Conservation (phyloP, 2,329 filamentous ascomycete genomes). For the Ustulina deusta region DNA sequence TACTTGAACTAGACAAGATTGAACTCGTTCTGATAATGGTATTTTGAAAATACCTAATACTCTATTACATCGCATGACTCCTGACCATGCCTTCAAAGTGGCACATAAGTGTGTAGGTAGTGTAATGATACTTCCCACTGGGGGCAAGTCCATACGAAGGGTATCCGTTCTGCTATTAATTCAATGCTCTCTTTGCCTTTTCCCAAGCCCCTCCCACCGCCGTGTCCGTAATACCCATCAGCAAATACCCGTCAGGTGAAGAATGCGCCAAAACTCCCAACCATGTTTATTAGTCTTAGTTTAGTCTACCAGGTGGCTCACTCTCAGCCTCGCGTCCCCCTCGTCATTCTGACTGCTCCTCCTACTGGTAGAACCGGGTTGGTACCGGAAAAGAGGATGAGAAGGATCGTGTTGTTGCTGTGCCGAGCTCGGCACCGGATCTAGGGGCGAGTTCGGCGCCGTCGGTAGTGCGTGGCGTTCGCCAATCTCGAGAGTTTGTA, state of each 20-base stretch:
- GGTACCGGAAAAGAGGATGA: slow-evolving; percentile 10
- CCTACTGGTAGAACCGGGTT: slow-evolving; percentile 1
- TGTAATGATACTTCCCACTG: slow-evolving; percentile 11
- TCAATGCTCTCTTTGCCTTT: slow-evolving; percentile 20
- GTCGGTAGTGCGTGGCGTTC: slow-evolving; percentile 47
- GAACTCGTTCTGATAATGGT: neutral
- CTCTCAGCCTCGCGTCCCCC: slow-evolving; percentile 33
- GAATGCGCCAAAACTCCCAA: slow-evolving; percentile 21
- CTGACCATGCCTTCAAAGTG: neutral
- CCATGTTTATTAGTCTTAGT: slow-evolving; percentile 23
- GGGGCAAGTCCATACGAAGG: slow-evolving; percentile 13
- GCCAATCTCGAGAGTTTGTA: slow-evolving; percentile 48
- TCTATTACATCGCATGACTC: slow-evolving; percentile 8
- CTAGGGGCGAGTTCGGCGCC: slow-evolving; percentile 52
- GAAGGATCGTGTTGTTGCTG: slow-evolving; percentile 12
- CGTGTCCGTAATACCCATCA: slow-evolving; percentile 3
- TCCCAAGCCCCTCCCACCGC: slow-evolving; percentile 15
- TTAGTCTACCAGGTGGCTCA: slow-evolving; percentile 37
- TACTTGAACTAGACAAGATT: neutral
- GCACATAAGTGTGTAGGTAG: neutral
- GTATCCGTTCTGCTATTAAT: slow-evolving; percentile 27
- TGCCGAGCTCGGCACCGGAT: slow-evolving; percentile 19
- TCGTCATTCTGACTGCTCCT: slow-evolving; percentile 31
- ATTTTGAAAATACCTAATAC: slow-evolving; percentile 1
- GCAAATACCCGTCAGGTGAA: slow-evolving; percentile 6